Percentiles rank a stretch among this genome's conserved stretches.
Conservation (phyloP, 768 basidiomycete species). For the Kockovaella imperatae region DNA sequence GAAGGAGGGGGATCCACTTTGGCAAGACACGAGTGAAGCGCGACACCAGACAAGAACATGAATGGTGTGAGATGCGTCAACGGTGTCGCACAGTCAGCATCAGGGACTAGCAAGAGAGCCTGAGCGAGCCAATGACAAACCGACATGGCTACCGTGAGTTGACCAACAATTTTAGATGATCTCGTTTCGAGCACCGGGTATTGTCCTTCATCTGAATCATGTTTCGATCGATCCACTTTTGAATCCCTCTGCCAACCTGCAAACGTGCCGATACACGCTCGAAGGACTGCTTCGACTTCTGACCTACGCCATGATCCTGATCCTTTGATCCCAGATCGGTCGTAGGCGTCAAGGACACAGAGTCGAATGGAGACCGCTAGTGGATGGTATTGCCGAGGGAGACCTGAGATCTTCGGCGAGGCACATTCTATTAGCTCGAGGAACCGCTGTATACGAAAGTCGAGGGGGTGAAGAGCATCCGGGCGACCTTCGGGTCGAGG, state of each 20-base stretch:
- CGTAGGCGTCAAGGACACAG: slow-evolving; percentile 16
- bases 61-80: slow-evolving; percentile 28
- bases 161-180: slow-evolving; percentile 31
- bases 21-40: slow-evolving; percentile 16
- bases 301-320: slow-evolving; percentile 12
- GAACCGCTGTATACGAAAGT: slow-evolving; percentile 22
- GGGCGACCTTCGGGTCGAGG: too few relatives aligned
- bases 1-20: slow-evolving; percentile 5
- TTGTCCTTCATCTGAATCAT: slow-evolving; percentile 1
- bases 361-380: slow-evolving; percentile 23
- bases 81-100: background rate
- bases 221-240: background rate
- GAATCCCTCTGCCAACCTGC: slow-evolving; percentile 14
- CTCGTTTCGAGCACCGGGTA: slow-evolving; percentile 28
- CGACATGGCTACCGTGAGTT: slow-evolving; percentile 17
- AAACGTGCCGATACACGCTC: slow-evolving; percentile 15
- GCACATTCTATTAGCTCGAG: slow-evolving; percentile 15
- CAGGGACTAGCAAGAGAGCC: slow-evolving; percentile 29
- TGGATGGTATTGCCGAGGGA: slow-evolving; percentile 23
- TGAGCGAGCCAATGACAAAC: slow-evolving; percentile 34
- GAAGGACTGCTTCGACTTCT: slow-evolving; percentile 25
- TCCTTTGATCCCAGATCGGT: slow-evolving; percentile 4
- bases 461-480: slow-evolving; percentile 17
- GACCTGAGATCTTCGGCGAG: slow-evolving; percentile 12
- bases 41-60: slow-evolving; percentile 23